phyloP scores from a whole-genome alignment of 139 green algal species.

The Gonium pectorale region DNA sequence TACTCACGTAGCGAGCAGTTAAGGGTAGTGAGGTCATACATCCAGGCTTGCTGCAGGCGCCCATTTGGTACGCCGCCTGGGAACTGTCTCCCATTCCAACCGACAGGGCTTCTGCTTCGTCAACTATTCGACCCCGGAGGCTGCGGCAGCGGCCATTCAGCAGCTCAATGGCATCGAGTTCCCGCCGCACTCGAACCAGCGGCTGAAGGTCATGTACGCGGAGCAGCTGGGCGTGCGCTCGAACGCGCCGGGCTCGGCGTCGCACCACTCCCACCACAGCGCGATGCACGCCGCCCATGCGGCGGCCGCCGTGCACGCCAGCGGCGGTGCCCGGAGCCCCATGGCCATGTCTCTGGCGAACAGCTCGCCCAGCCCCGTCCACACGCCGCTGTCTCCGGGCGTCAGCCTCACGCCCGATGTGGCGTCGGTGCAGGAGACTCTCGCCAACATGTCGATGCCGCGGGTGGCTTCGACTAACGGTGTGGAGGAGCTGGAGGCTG shows the following conservation, averaged over 20 bases:
- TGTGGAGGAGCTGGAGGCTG: slow-evolving; percentile 37
- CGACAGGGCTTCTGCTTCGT: slow-evolving; percentile 94
- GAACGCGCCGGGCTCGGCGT: slow-evolving; percentile 1
- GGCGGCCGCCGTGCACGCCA: background rate
- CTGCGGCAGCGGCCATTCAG: slow-evolving; percentile 75
- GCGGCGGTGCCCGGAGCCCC: slow-evolving; percentile 1
- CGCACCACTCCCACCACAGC: slow-evolving; percentile 7
- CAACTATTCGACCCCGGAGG: slow-evolving; percentile 83
- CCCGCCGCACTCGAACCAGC: slow-evolving; percentile 77
- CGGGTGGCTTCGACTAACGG: slow-evolving; percentile 29
- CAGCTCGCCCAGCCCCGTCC: slow-evolving; percentile 34
- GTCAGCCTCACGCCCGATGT: slow-evolving; percentile 28
- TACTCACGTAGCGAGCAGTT: too few relatives aligned
- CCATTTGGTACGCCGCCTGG: too few relatives aligned
- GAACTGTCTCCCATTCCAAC: too few relatives aligned
- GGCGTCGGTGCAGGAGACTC: slow-evolving; percentile 38
- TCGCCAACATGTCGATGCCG: slow-evolving; percentile 49
- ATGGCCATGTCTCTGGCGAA: slow-evolving; percentile 29
- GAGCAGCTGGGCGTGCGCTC: slow-evolving; percentile 58
- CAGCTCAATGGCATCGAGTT: slow-evolving; percentile 91
- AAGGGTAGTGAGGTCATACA: too few relatives aligned
- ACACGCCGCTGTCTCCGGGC: slow-evolving; percentile 26
- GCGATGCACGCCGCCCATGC: background rate
- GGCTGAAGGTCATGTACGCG: slow-evolving; percentile 83
- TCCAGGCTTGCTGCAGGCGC: too few relatives aligned